Percentiles rank a stretch among this genome's conserved stretches.
Conservation (phyloP, 2,329 filamentous ascomycete species). For the Aspergillus amoenus region DNA sequence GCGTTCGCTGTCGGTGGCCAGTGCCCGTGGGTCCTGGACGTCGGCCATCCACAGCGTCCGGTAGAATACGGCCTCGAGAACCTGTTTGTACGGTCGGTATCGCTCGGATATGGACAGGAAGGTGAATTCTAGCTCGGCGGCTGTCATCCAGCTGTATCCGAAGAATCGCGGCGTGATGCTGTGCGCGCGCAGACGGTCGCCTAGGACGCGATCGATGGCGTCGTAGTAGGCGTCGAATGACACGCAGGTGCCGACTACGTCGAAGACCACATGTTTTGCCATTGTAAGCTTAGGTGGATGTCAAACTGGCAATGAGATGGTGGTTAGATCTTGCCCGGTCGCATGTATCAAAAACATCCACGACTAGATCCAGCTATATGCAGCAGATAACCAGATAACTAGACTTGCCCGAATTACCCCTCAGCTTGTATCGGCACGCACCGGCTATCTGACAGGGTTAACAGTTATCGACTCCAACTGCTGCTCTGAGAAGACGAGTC, state of each 20-base stretch:
- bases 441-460: not conserved
- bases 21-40: constrained; percentile 36
- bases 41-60: constrained; percentile 44
- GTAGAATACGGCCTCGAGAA: constrained; percentile 46
- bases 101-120: constrained; percentile 44
- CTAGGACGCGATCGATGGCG: constrained; percentile 39
- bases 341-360: no score
- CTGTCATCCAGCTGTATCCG: constrained; percentile 46
- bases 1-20: constrained; percentile 42
- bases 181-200: constrained; percentile 32
- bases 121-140: constrained; percentile 48
- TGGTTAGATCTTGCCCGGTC: no score
- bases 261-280: constrained; percentile 45
- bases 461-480: not conserved
- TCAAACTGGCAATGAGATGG: no score
- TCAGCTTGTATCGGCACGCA: not conserved
- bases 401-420: no score
- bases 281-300: no score
- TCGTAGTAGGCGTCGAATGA: constrained; percentile 45
- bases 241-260: constrained; percentile 53
- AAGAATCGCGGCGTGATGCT: constrained; percentile 40
- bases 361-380: no score
- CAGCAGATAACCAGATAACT: no score
- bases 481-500: no score
- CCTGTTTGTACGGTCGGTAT: constrained; percentile 42